phyloP scores from a whole-genome alignment of 2,329 filamentous ascomycete genomes.

The Colletotrichum tanaceti region DNA sequence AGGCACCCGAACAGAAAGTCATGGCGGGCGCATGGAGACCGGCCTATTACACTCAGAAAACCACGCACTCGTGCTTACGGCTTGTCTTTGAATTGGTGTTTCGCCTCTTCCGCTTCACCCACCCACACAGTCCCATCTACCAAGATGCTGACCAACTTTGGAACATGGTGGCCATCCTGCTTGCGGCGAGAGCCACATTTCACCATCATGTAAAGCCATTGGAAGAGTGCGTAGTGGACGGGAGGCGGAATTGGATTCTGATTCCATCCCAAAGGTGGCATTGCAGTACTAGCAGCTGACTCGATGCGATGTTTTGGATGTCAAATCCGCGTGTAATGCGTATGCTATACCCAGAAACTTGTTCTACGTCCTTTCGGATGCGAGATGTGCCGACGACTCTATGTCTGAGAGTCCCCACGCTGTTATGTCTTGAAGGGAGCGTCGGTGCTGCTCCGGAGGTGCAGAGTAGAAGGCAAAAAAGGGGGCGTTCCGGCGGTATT shows the following conservation, averaged over 20 bases:
- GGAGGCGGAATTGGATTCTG: not conserved
- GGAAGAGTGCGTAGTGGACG: no score
- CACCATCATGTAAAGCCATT: not conserved
- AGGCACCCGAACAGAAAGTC: not conserved
- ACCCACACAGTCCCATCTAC: conserved; percentile 11
- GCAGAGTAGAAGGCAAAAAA: not conserved
- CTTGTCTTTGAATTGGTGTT: not conserved
- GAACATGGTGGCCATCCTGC: not conserved
- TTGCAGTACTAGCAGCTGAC: not conserved
- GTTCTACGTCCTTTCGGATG: no score
- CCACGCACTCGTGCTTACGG: not conserved
- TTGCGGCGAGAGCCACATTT: not conserved
- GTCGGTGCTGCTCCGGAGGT: not conserved
- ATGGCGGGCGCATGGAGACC: not conserved
- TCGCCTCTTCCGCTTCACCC: not conserved
- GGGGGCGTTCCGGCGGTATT: not conserved
- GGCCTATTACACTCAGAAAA: not conserved
- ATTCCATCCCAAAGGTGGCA: not conserved
- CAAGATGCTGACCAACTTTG: not conserved
- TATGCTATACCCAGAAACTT: no score
- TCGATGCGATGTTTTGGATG: no score
- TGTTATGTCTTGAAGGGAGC: no score
- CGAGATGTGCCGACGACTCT: not conserved
- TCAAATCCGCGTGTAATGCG: not conserved
- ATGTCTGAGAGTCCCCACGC: not conserved